Evolutionary conservation across 2,329 filamentous ascomycete species (phyloP).

Genomic region (Alternaria sp.): DNA sequence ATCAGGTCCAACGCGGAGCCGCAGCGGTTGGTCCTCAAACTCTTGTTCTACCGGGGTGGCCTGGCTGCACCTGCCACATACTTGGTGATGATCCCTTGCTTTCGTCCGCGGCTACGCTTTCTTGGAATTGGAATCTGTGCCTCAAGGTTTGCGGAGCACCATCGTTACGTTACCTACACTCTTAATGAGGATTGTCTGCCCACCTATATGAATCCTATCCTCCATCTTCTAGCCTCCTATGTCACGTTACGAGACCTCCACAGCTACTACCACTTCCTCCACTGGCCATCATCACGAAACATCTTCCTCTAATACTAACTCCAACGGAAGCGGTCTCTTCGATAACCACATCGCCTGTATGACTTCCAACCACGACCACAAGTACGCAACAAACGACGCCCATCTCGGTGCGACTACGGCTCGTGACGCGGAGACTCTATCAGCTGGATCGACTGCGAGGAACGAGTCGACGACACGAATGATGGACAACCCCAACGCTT

Average conservation of each 20-base stretch:
- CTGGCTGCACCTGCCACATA: slow-evolving; percentile 19
- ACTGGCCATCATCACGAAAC: slow-evolving; percentile 3
- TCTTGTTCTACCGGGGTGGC: slow-evolving; percentile 11
- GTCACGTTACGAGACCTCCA: slow-evolving; percentile 17
- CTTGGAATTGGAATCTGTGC: slow-evolving; percentile 18
- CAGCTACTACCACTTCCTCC: not conserved
- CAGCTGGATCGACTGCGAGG: slow-evolving; percentile 31
- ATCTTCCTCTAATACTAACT: slow-evolving; percentile 1
- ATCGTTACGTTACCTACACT: slow-evolving; percentile 12
- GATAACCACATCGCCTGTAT: slow-evolving; percentile 22
- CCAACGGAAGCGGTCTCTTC: slow-evolving; percentile 9
- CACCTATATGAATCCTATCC: slow-evolving; percentile 9
- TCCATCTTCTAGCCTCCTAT: slow-evolving; percentile 9
- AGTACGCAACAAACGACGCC: slow-evolving; percentile 23
- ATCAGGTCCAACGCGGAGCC: slow-evolving; percentile 26
- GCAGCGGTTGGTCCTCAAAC: slow-evolving; percentile 28
- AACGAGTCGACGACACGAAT: slow-evolving; percentile 28
- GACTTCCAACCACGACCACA: slow-evolving; percentile 18
- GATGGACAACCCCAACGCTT: slow-evolving; percentile 21
- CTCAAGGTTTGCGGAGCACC: slow-evolving; percentile 17
- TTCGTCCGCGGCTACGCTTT: slow-evolving; percentile 30
- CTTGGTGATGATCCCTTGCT: slow-evolving; percentile 27
- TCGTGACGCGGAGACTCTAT: slow-evolving; percentile 31
- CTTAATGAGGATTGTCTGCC: slow-evolving; percentile 2
- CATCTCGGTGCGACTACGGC: slow-evolving; percentile 27